Evolutionary conservation across 257 asterid genomes (phyloP), one percentile per base, ranked within the genome.

Genomic region (Phtheirospermum japonicum): DNA sequence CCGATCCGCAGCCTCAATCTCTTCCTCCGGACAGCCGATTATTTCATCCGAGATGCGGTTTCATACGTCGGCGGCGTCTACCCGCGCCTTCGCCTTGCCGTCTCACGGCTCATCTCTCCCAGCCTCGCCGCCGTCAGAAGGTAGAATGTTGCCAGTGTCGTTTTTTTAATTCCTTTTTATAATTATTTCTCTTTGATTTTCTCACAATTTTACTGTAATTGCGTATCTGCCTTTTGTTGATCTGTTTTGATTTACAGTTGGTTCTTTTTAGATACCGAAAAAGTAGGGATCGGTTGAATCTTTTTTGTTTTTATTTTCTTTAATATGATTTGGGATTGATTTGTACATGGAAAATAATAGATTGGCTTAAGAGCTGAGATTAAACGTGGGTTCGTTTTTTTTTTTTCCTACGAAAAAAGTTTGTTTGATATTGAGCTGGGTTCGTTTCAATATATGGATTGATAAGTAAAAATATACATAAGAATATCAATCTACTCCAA

Each of bases 1-100:
- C 80, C 80, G 68, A 18, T 74, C 16, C 78, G 81, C 61, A 73
- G 74, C 54, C 70, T 78, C 45, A 78, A 75, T 32, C 46, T 58
- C 4, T 63, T 78, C 39, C 66, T 72, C 11, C 76, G 73, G 42
- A 65, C 70, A 33, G 9, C 60, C 53, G 72, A 61, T 57, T 40
- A 23, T 36, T 10, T 67, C 42, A 19, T 75, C 66, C 61, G 74
- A 33, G 80, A 63, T 61, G 60, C 49, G 9, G 18, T 13, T 17
- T 9, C 66, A 5, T 64, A 59, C 66, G 70, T 16, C 49, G 49
- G 13, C 49, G 17, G 6, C 17, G 13, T 42, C 49, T 42, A 42
- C 49, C 49, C 49, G 7, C 49, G 17, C 12, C 49, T 42, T 14
- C 49, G 49, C 49, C 49, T 42, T 6, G 49, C 49, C 49, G 49